Conservation (phyloP, 257 asterid species). For the Solanum okadae region DNA sequence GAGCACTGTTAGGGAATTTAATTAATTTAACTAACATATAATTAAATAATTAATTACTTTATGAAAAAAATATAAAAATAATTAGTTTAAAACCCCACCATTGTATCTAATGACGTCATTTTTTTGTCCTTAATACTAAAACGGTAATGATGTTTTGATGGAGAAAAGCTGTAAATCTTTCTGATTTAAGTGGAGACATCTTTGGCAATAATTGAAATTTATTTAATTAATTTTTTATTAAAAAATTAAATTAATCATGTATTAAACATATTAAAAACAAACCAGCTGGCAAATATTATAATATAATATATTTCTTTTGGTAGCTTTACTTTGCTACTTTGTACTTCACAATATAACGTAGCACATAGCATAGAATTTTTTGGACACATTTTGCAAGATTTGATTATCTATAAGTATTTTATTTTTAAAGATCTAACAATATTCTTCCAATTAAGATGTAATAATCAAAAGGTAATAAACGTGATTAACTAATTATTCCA, state of each 20-base stretch:
- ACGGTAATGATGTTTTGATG: background rate
- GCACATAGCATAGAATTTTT: background rate
- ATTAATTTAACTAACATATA: background rate
- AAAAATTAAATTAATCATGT: background rate
- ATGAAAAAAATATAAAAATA: background rate
- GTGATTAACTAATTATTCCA: background rate
- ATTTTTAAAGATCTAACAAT: background rate
- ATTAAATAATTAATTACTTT: background rate
- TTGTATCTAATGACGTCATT: background rate
- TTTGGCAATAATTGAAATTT: constrained; percentile 1
- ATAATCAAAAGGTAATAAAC: background rate
- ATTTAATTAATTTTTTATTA: background rate
- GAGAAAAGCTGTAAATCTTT: background rate
- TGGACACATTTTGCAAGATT: background rate
- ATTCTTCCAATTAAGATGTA: background rate
- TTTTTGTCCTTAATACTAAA: background rate
- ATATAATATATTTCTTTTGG: background rate
- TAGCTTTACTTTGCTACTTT: background rate
- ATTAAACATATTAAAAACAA: background rate
- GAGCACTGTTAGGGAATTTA: background rate
- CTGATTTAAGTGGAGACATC: constrained; percentile 3
- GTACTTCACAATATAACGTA: background rate
- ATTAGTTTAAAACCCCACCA: constrained; percentile 7
- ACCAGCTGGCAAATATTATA: background rate
- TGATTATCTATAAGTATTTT: background rate